Percentiles rank a stretch among this genome's conserved stretches.
phyloP scores from a whole-genome alignment of 2,329 filamentous ascomycete species.

The Penicillium paneum region DNA sequence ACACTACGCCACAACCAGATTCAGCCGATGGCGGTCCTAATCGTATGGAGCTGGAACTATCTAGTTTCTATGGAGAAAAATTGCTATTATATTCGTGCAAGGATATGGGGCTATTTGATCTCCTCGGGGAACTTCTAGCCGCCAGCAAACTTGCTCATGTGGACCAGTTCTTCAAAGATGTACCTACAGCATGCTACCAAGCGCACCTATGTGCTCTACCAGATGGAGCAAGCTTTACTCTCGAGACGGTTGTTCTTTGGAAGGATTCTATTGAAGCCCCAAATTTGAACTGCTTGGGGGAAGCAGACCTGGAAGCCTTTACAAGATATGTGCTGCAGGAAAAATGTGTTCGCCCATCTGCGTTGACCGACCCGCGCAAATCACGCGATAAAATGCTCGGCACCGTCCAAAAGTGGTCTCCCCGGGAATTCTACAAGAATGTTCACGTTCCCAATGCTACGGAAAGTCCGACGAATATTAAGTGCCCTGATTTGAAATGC shows the following conservation, averaged over 20 bases:
- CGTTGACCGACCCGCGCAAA: not conserved
- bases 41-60: slow-evolving; percentile 21
- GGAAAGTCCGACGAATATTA: slow-evolving; percentile 33
- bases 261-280: slow-evolving; percentile 32
- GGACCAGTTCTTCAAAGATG: slow-evolving; percentile 25
- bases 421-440: slow-evolving; percentile 48
- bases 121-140: slow-evolving; percentile 26
- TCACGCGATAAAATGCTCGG: slow-evolving; percentile 16
- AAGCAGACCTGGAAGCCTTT: slow-evolving; percentile 23
- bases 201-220: slow-evolving; percentile 21
- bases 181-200: slow-evolving; percentile 32
- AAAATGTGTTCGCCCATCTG: slow-evolving; percentile 7
- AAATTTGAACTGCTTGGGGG: slow-evolving; percentile 17
- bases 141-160: slow-evolving; percentile 21
- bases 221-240: slow-evolving; percentile 21
- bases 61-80: slow-evolving; percentile 11
- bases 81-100: slow-evolving; percentile 21
- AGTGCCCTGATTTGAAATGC: slow-evolving; percentile 36
- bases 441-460: slow-evolving; percentile 44
- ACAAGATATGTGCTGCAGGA: slow-evolving; percentile 30
- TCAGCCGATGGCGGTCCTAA: slow-evolving; percentile 8
- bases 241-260: slow-evolving; percentile 37
- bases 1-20: not conserved
- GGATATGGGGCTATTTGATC: slow-evolving; percentile 12
- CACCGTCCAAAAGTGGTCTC: slow-evolving; percentile 25